Evolutionary conservation across 163 green algal genomes (phyloP), one percentile per base, ranked within the genome.

Genomic region (Picocystis sp.): DNA sequence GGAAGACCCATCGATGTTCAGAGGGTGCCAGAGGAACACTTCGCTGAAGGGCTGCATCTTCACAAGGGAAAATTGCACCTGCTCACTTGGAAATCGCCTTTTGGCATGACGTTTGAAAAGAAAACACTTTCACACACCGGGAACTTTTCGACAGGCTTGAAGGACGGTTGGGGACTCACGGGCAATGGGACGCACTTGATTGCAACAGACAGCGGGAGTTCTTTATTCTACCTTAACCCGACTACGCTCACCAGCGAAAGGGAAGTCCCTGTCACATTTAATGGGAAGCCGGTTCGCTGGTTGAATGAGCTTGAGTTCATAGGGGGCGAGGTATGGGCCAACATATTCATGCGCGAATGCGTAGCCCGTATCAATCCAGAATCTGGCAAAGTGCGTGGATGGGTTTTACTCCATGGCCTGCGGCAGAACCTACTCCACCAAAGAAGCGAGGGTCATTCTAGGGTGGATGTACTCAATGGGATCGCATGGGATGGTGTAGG

Each of bases 381-480:
- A 0, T 77, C 48, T 1, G 83, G 79, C 0, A 11, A 54, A 46
- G 63, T 71, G 17, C 44, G 53, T 19, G 71, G 62, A 25, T 92
- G 82, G 82, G 47, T 87, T 24, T 50, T 75, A 33, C 45, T 88
- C 55, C 64, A 79, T 47, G 71, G 63, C 2, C 67, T 87, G 35
- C 60, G 43, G 6, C 22, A 53, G 17, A 60, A 21, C 11, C 55
- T 72, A 19, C 24, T 55, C 24, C 15, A 55, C 22, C 21, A 46
- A 56, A 63, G n/a, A 57, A 9, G 47, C 45, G 14, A 35, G 29
- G 43, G 65, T 44, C 5, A 38, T 5, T 8, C 29, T 38, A 5
- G 8, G 5, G 68, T 86, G 47, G 83, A 93, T 43, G 83, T 94
- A 44, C 55, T 94, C 0, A 93, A 94, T 56, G 83, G 84, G 33